phyloP scores from a whole-genome alignment of 1,139 yeast species.

The Kurtzmaniella quercitrusa region DNA sequence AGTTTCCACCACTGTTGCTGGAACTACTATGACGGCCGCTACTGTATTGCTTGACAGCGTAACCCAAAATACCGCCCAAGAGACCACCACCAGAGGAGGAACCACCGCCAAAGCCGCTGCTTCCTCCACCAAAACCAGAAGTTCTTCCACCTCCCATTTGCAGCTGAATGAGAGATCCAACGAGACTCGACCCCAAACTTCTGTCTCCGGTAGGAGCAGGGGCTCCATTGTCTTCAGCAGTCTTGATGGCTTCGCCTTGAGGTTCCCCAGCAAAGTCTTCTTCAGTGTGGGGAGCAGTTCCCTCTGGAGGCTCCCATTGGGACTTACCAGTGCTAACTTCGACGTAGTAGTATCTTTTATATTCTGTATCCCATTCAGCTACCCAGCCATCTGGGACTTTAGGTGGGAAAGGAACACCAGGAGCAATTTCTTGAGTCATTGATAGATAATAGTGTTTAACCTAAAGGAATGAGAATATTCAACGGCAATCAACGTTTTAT shows the following conservation, averaged over 20 bases:
- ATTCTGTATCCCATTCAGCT: conserved; percentile 28
- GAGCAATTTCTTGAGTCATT: neutral
- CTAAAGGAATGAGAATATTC: neutral
- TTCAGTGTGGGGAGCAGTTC: neutral
- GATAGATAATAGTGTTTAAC: neutral
- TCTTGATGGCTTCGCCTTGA: neutral
- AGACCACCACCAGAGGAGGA: neutral
- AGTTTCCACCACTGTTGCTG: conserved; percentile 4
- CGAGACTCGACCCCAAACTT: conserved; percentile 2
- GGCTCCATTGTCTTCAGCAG: neutral
- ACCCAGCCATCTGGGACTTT: conserved; percentile 25
- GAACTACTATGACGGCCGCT: neutral
- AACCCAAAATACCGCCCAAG: conserved; percentile 3
- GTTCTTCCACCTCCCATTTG: conserved; percentile 7
- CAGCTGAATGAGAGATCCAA: neutral
- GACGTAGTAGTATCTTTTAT: conserved; percentile 20
- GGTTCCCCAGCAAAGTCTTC: neutral
- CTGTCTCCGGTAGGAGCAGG: conserved; percentile 2
- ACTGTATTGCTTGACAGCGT: conserved; percentile 3
- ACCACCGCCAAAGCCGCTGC: conserved; percentile 2
- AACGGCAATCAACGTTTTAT: neutral
- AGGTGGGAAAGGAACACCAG: conserved; percentile 9
- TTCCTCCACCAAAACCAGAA: conserved; percentile 12
- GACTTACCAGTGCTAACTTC: conserved; percentile 20
- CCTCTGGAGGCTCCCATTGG: conserved; percentile 17